Evolutionary conservation across 2,329 filamentous ascomycete species (phyloP).

Genomic region (Zalaria obscura): DNA sequence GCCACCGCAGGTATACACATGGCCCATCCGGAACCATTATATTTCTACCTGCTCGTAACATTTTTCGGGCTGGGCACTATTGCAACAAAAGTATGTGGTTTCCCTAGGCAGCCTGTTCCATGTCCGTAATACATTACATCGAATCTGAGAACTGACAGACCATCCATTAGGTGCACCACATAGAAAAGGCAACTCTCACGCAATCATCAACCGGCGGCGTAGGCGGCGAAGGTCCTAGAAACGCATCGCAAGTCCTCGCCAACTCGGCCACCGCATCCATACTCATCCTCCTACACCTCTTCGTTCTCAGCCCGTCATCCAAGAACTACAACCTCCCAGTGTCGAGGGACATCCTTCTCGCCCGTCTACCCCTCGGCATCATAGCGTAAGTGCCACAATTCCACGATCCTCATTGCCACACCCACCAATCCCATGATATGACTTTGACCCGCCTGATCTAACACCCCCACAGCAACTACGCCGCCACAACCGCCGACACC

Average conservation of each 20-base stretch:
- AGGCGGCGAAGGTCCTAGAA: conserved; percentile 71
- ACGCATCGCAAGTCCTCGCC: conserved; percentile 76
- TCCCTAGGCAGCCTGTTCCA: no score
- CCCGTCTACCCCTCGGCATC: conserved; percentile 31
- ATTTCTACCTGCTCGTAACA: conserved; percentile 66
- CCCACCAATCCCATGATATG: neutral
- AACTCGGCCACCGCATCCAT: conserved; percentile 72
- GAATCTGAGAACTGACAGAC: conserved; percentile 1
- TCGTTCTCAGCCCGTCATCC: conserved; percentile 16
- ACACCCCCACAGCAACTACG: conserved; percentile 46
- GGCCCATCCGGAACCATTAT: conserved; percentile 84
- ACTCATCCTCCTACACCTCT: conserved; percentile 36
- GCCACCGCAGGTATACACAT: conserved; percentile 69
- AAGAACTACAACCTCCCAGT: conserved; percentile 15
- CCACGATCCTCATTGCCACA: neutral
- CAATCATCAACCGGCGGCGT: conserved; percentile 57
- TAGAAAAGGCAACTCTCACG: conserved; percentile 70
- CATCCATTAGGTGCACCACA: conserved; percentile 58
- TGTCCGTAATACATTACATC: no score
- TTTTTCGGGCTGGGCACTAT: conserved; percentile 80
- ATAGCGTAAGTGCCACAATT: conserved; percentile 23
- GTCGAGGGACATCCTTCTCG: conserved; percentile 24
- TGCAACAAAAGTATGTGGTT: conserved; percentile 57
- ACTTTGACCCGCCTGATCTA: neutral
- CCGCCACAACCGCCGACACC: conserved; percentile 81